A percentile compares a stretch with the other conserved stretches of the same genome.
Conservation (phyloP, 2,329 filamentous ascomycete genomes). For the Stagonosporopsis rhizophila region DNA sequence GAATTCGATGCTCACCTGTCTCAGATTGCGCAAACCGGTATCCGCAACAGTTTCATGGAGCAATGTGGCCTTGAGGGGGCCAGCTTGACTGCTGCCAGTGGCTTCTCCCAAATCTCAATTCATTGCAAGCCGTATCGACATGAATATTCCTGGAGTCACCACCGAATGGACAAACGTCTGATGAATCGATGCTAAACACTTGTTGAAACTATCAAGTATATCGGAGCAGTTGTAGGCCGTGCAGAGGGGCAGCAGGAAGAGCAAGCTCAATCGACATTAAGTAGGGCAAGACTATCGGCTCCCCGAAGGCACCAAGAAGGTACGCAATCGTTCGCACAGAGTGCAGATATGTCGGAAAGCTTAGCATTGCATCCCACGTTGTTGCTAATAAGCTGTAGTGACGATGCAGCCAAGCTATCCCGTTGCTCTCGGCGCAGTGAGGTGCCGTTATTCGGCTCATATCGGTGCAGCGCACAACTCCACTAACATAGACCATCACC, state of each 20-base stretch:
- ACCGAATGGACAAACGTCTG: neutral
- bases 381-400: slow-evolving; percentile 2
- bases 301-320: neutral
- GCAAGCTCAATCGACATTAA: neutral
- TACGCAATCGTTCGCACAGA: neutral
- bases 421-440: neutral
- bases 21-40: neutral
- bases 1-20: slow-evolving; percentile 1
- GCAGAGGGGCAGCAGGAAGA: neutral
- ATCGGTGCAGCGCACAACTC: slow-evolving; percentile 2
- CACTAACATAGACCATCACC: neutral
- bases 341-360: neutral
- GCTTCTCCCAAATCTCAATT: neutral
- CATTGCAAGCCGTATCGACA: neutral
- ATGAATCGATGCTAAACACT: neutral
- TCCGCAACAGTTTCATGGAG: neutral
- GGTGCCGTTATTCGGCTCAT: slow-evolving; percentile 4
- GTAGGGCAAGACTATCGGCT: neutral
- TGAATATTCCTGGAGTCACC: neutral
- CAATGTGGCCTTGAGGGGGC: neutral
- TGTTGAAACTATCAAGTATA: neutral
- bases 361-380: slow-evolving; percentile 9
- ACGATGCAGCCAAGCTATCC: slow-evolving; percentile 1
- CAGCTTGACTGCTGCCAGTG: neutral
- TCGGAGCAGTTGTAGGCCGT: neutral